Conservation (phyloP, 371 early-diverging fungal genomes). For the Apophysomyces elegans region DNA sequence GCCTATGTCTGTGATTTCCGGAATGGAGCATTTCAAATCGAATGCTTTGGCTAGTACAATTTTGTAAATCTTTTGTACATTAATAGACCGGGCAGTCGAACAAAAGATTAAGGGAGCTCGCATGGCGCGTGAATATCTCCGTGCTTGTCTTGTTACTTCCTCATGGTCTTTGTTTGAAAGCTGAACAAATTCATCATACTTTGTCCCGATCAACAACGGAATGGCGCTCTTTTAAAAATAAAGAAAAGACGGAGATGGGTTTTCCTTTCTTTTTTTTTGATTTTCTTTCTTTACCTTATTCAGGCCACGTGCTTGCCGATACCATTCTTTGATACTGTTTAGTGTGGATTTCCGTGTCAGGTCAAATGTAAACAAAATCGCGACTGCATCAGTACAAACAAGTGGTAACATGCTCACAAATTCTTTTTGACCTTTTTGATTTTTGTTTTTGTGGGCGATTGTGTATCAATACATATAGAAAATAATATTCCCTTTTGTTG, state of each 20-base stretch:
- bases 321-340: constrained; percentile 96
- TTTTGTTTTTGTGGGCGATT: background rate
- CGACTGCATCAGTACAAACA: constrained; percentile 95
- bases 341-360: constrained; percentile 89
- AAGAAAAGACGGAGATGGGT: background rate
- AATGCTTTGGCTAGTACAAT: constrained; percentile 93
- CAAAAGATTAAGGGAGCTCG: constrained; percentile 94
- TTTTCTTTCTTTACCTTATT: constrained; percentile 69
- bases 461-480: constrained; percentile 7
- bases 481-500: constrained; percentile 8
- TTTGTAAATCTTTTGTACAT: constrained; percentile 97
- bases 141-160: constrained; percentile 91
- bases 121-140: constrained; percentile 93
- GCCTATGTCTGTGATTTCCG: constrained; percentile 88
- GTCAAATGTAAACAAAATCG: constrained; percentile 96
- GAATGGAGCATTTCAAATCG: constrained; percentile 91
- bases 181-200: constrained; percentile 92
- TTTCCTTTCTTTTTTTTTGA: no score
- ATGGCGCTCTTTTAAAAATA: constrained; percentile 76
- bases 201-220: constrained; percentile 95
- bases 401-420: constrained; percentile 97
- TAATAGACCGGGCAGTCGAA: constrained; percentile 91
- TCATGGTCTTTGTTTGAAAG: constrained; percentile 86
- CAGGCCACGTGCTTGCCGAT: constrained; percentile 94
- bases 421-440: constrained; percentile 81